Evolutionary conservation across 2,329 filamentous ascomycete species (phyloP).

Genomic region (Cladosporium sp.): DNA sequence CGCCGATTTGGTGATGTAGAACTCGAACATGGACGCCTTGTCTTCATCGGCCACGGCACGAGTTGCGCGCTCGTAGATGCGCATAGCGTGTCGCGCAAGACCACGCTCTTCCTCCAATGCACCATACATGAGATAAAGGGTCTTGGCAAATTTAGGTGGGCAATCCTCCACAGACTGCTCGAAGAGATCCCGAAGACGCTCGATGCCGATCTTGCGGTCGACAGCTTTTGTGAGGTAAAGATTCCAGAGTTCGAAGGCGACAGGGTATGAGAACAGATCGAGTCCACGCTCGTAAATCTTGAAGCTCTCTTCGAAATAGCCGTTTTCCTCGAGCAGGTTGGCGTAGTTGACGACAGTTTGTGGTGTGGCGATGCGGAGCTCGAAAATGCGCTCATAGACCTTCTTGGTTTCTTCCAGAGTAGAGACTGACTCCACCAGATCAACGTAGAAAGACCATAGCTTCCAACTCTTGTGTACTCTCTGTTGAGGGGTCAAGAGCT

Average conservation of each 20-base stretch:
- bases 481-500: conserved; percentile 89
- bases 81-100: conserved; percentile 93
- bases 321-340: conserved; percentile 89
- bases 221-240: conserved; percentile 96
- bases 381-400: conserved; percentile 96
- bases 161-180: conserved; percentile 96
- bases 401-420: conserved; percentile 89
- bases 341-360: conserved; percentile 99
- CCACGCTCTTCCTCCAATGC: conserved; percentile 95
- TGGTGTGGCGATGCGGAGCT: conserved; percentile 94
- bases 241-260: conserved; percentile 98
- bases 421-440: conserved; percentile 91
- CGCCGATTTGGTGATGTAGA: conserved; percentile 98
- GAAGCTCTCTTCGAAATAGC: conserved; percentile 96
- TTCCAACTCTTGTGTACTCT: conserved; percentile 99
- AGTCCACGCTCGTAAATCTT: conserved; percentile 94
- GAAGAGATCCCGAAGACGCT: conserved; percentile 89
- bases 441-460: conserved; percentile 98
- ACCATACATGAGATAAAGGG: conserved; percentile 97
- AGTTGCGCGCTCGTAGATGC: conserved; percentile 96
- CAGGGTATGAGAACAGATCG: conserved; percentile 97
- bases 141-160: conserved; percentile 93
- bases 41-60: conserved; percentile 94
- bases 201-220: conserved; percentile 92
- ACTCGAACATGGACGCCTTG: conserved; percentile 96